Evolutionary conservation across 2,329 filamentous ascomycete genomes (phyloP).

Genomic region (Didymosphaeria variabile): DNA sequence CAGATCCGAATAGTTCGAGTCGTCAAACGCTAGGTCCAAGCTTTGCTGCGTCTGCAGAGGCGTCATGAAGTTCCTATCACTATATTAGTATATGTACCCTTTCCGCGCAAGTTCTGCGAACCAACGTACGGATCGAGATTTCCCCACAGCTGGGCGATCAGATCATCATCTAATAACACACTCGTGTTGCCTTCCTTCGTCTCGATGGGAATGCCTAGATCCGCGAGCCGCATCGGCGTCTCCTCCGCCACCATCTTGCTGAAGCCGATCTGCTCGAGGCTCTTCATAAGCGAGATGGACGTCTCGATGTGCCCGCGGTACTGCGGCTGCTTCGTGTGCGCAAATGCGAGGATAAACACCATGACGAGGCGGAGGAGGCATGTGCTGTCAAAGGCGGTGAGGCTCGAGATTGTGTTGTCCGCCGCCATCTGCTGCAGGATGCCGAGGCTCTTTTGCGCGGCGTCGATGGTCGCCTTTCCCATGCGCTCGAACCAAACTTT

Average conservation of each 20-base stretch:
- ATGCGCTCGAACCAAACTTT: constrained; percentile 46
- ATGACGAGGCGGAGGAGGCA: constrained; percentile 44
- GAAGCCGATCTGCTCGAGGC: constrained; percentile 48
- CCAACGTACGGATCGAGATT: constrained; percentile 43
- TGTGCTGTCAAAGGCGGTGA: constrained; percentile 49
- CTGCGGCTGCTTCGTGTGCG: constrained; percentile 37
- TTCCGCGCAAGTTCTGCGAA: not conserved
- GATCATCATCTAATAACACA: constrained; percentile 38
- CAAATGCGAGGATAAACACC: constrained; percentile 48
- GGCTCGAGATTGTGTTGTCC: constrained; percentile 37
- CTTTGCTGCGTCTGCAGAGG: constrained; percentile 46
- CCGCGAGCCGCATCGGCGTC: constrained; percentile 41
- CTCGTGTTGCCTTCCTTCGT: constrained; percentile 17
- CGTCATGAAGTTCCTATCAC: constrained; percentile 40
- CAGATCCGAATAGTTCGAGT: constrained; percentile 41
- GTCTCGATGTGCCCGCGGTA: constrained; percentile 41
- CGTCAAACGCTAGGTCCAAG: constrained; percentile 44
- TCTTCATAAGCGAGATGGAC: constrained; percentile 30
- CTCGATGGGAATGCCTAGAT: constrained; percentile 39
- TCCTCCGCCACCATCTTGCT: constrained; percentile 47
- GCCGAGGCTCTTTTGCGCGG: constrained; percentile 39
- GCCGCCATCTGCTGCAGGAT: constrained; percentile 42
- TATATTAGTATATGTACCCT: not conserved
- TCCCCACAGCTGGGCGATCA: constrained; percentile 43
- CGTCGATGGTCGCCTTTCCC: constrained; percentile 45